Conservation (phyloP, 2,329 filamentous ascomycete species). For the Beauveria pseudobassiana region DNA sequence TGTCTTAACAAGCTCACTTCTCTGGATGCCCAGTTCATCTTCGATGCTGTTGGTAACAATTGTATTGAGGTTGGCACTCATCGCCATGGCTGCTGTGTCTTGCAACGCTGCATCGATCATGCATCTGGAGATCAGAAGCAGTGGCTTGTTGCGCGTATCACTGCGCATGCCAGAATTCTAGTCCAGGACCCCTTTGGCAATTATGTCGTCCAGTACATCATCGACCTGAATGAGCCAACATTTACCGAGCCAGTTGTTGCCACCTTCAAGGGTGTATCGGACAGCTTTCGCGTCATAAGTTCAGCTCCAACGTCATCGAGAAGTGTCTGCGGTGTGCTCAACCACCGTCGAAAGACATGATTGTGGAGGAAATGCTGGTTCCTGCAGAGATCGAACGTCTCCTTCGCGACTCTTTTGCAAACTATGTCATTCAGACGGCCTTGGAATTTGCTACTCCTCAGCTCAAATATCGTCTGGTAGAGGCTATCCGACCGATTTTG, state of each 20-base stretch:
- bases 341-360: constrained; percentile 63
- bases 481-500: constrained; percentile 77
- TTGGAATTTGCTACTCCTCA: constrained; percentile 73
- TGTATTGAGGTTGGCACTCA: constrained; percentile 92
- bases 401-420: constrained; percentile 87
- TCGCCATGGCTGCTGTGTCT: constrained; percentile 93
- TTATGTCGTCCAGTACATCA: constrained; percentile 97
- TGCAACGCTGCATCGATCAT: constrained; percentile 97
- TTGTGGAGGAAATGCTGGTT: constrained; percentile 74
- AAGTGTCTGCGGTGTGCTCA: constrained; percentile 86
- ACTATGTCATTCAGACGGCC: constrained; percentile 97
- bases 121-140: constrained; percentile 84
- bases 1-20: constrained; percentile 90
- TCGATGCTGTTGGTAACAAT: constrained; percentile 80
- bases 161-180: constrained; percentile 75
- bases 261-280: constrained; percentile 64
- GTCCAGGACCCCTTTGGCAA: constrained; percentile 98
- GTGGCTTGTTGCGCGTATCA: constrained; percentile 81
- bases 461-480: constrained; percentile 69
- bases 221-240: constrained; percentile 78
- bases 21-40: constrained; percentile 88
- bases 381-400: constrained; percentile 78
- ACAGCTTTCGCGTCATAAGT: constrained; percentile 85
- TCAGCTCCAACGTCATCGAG: constrained; percentile 98
- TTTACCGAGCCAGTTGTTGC: constrained; percentile 86